Evolutionary conservation across 2,329 filamentous ascomycete genomes (phyloP).

Genomic region (Coniochaeta sp.): DNA sequence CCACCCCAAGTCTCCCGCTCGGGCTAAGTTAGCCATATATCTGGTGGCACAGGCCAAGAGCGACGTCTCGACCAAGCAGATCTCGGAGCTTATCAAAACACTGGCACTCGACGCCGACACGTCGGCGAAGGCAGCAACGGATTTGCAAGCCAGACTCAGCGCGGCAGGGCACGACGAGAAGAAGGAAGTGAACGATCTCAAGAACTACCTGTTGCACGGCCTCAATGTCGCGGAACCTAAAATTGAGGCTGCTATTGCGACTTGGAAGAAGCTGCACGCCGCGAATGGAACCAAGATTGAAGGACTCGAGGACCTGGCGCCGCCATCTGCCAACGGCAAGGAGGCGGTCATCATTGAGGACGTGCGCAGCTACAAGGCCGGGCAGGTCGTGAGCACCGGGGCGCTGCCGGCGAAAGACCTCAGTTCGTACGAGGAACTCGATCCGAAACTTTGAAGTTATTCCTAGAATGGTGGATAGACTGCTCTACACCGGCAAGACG

Average conservation of each 20-base stretch:
- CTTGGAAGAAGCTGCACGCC: constrained; percentile 25
- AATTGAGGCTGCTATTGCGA: constrained; percentile 30
- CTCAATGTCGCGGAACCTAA: constrained; percentile 41
- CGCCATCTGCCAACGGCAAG: constrained; percentile 37
- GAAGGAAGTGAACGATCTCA: constrained; percentile 42
- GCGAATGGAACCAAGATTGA: constrained; percentile 17
- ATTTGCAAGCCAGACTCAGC: constrained; percentile 24
- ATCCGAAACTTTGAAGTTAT: constrained; percentile 62
- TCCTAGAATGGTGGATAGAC: neutral
- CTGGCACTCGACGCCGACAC: constrained; percentile 24
- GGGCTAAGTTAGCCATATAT: constrained; percentile 82
- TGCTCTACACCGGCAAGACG: neutral
- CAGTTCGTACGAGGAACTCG: constrained; percentile 77
- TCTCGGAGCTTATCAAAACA: constrained; percentile 29
- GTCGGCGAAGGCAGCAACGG: constrained; percentile 21
- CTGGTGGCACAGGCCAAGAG: constrained; percentile 64
- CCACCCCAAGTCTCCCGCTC: constrained; percentile 59
- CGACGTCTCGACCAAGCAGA: constrained; percentile 32
- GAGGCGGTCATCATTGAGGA: constrained; percentile 63
- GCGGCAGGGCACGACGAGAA: constrained; percentile 33
- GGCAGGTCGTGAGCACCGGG: constrained; percentile 64
- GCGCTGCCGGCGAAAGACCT: constrained; percentile 67
- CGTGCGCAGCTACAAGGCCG: constrained; percentile 72
- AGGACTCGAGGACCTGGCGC: constrained; percentile 14
- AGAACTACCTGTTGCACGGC: constrained; percentile 39